Evolutionary conservation across 495 filamentous ascomycete genomes (phyloP).

Genomic region (Penicillium herquei): DNA sequence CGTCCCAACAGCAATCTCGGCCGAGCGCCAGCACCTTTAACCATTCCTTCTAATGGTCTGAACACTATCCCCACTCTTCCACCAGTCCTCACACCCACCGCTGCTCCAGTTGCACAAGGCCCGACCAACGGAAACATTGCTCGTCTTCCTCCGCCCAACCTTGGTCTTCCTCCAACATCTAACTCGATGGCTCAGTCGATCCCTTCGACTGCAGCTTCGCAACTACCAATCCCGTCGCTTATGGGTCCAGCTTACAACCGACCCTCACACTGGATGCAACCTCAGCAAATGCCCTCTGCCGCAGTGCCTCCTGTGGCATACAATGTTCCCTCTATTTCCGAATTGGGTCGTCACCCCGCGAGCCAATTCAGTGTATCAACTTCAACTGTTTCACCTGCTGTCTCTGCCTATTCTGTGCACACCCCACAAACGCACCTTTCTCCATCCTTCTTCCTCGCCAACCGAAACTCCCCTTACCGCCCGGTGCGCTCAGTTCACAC

Average conservation of each 20-base stretch:
- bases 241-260: slow-evolving; percentile 64
- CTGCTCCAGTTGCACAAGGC: slow-evolving; percentile 29
- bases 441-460: slow-evolving; percentile 59
- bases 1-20: slow-evolving; percentile 29
- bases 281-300: slow-evolving; percentile 46
- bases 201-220: slow-evolving; percentile 53
- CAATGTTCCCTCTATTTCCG: slow-evolving; percentile 54
- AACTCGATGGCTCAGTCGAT: slow-evolving; percentile 35
- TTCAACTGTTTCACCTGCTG: slow-evolving; percentile 39
- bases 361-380: slow-evolving; percentile 39
- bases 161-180: slow-evolving; percentile 39
- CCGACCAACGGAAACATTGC: slow-evolving; percentile 35
- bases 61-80: slow-evolving; percentile 39
- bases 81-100: slow-evolving; percentile 35
- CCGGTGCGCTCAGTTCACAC: slow-evolving; percentile 87
- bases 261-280: slow-evolving; percentile 35
- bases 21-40: slow-evolving; percentile 21
- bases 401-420: slow-evolving; percentile 42
- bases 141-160: slow-evolving; percentile 59
- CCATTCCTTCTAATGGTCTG: slow-evolving; percentile 29
- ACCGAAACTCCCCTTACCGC: slow-evolving; percentile 82
- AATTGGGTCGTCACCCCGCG: slow-evolving; percentile 39
- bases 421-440: slow-evolving; percentile 57
- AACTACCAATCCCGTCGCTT: slow-evolving; percentile 41
- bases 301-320: slow-evolving; percentile 36